Evolutionary conservation across 768 basidiomycete genomes (phyloP), one percentile per base, ranked within the genome.

Genomic region (Suillus ampliporus): DNA sequence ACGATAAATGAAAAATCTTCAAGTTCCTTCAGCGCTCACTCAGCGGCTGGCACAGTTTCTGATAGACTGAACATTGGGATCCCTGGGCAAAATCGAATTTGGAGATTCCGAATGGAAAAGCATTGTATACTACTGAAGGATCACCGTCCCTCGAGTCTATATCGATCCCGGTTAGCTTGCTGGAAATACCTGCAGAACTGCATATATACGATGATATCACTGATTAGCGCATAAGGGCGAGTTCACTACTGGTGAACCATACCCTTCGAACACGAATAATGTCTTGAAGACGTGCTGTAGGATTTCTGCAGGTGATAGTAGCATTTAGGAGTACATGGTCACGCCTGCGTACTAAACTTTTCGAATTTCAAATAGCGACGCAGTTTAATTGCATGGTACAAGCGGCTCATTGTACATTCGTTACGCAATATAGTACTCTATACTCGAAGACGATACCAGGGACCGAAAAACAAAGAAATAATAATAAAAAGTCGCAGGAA

Each of bases 401-500:
- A 37, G 10, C 31, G 37, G 34, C 35, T 61, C 40, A 43, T 54
- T 41, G 57, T 61, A 61, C 60, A 61, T 61, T 61, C 60, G 60
- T 59, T 61, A 61, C 57, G 56, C 37, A 40, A 56, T 56, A 38
- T 56, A 56, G 26, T 56, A 56, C 37, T 56, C 53, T 56, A 56
- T 56, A 38, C 53, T 56, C 37, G 19, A 17, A 37, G 17, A 17
- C 14, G 23, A 54, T 14, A 53, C 59, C 11, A 61, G 14, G 26
- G 38, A 48, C 19, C 11, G 47, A 13, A 50, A 64, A 61, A 23
- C 28, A 47, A 64, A 40, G 48, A 53, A 60, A 56, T 63, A 28
- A 56, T 43, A 64, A 43, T 48, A 43, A 54, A 37, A 40, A 41
- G 54, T 17, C 19, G 14, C 53, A 26, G 60, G 52, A 52, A 31